Base-by-base conservation (phyloP, 179 eudicot genomes). In the Drosera spatulata region DNA sequence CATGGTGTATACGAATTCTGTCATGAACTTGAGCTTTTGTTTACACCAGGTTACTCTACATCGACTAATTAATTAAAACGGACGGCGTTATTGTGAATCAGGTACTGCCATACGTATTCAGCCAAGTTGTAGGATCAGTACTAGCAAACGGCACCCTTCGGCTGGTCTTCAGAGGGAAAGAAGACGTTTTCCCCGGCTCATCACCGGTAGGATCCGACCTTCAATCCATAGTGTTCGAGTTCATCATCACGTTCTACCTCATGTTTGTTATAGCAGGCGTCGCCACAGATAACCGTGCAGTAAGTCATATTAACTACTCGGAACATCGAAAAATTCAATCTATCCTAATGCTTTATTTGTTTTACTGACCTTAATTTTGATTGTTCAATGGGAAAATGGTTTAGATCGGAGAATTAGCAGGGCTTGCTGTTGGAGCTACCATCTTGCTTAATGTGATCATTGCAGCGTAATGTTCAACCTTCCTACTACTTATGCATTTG, bases 391-490 rank as follows among this genome's bases (percentile, higher is more conserved):
- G 62, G 59, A 67, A 71, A 49, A 10, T 65, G 68, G 56, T 67
- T 66, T 82, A 90, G 97, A 77, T 85, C 47, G 89, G 93, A 68
- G 95, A 90, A 63, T 82, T 87, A n/a, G 97, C 95, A 8, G 97
- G 97, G 60, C 77, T 90, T 61, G 97, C 89, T 7, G 68, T 90
- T 76, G 97, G 97, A 68, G 70, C 93, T 5, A 85, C 95, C 44
- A 67, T 90, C 59, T 74, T 83, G 66, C 80, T 90, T 7, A 85
- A 90, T 52, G 95, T 81, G 41, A 74, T 90, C 84, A 73, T 90
- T 75, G 83, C 97, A 0, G 97, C 90, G 96, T 88, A 83, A 45
- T 52, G 49, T 7, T 33, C 59, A n/a, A 12, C 56, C 33, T 53
- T 53, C 8, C 33, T 22, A 22, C 33, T 0, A 22, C 0, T 22